Conservation (phyloP, 306 rosid genomes). For the Echinosophora koreensis region DNA sequence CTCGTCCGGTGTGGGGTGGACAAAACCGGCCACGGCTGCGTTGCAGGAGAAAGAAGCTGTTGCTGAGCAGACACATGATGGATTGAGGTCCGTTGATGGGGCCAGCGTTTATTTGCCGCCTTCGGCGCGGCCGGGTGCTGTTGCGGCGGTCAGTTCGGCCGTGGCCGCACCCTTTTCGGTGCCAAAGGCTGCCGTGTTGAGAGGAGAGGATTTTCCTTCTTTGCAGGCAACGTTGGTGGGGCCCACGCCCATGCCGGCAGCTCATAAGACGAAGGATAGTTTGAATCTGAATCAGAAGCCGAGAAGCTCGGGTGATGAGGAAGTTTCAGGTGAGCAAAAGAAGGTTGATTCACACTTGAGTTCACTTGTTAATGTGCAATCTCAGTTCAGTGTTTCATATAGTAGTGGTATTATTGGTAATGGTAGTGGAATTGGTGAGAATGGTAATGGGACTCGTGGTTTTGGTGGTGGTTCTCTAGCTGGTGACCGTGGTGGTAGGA, state of each 20-base stretch:
- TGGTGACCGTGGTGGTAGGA: slow-evolving; percentile 49
- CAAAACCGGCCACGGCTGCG: slow-evolving; percentile 63
- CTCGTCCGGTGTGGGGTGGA: slow-evolving; percentile 93
- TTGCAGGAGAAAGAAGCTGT: slow-evolving; percentile 62
- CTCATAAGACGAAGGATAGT: slow-evolving; percentile 74
- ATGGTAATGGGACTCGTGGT: slow-evolving; percentile 47
- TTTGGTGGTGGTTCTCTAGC: slow-evolving; percentile 54
- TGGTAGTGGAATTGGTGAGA: slow-evolving; percentile 43
- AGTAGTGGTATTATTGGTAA: slow-evolving; percentile 29
- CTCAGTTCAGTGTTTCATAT: slow-evolving; percentile 52
- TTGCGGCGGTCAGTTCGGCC: slow-evolving; percentile 41
- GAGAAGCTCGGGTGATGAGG: slow-evolving; percentile 41
- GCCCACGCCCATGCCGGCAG: slow-evolving; percentile 49
- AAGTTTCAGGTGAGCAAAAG: slow-evolving; percentile 53
- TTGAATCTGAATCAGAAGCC: slow-evolving; percentile 63
- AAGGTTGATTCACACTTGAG: slow-evolving; percentile 47
- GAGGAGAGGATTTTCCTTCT: slow-evolving; percentile 98
- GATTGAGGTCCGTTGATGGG: slow-evolving; percentile 51
- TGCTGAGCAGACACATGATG: slow-evolving; percentile 57
- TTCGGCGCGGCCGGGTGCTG: slow-evolving; percentile 61
- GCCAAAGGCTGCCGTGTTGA: slow-evolving; percentile 56
- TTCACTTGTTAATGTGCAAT: slow-evolving; percentile 52
- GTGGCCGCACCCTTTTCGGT: not conserved
- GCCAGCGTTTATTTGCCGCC: slow-evolving; percentile 70
- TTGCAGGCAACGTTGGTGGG: slow-evolving; percentile 72